Conservation (phyloP, 106 monocot genomes). For the Acorus calamus region DNA sequence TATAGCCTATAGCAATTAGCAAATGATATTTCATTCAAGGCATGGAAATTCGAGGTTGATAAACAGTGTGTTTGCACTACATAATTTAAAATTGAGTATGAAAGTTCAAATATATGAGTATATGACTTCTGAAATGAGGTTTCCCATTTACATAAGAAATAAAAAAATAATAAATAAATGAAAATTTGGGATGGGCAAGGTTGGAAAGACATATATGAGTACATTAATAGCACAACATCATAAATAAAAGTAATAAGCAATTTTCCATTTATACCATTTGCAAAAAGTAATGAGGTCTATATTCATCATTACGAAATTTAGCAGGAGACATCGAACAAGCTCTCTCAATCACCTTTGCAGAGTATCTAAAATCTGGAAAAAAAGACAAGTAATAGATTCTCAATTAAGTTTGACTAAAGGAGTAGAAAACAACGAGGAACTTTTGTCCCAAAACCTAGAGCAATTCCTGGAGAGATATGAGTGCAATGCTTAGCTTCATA, state of each 20-base stretch:
- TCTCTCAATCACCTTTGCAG: constrained; percentile 34
- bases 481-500: too few species aligned
- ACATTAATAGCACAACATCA: too few species aligned
- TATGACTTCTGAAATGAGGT: too few species aligned
- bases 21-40: too few species aligned
- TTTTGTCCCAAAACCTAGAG: too few species aligned
- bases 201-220: background rate
- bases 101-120: too few species aligned
- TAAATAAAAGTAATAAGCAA: too few species aligned
- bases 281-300: constrained; percentile 48
- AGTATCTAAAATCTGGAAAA: constrained; percentile 20
- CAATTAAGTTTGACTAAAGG: constrained; percentile 1
- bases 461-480: too few species aligned
- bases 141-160: background rate
- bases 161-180: background rate
- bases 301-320: constrained; percentile 24
- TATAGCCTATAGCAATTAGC: too few species aligned
- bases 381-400: background rate
- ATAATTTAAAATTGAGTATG: too few species aligned
- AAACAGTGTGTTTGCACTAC: too few species aligned
- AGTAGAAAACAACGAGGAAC: background rate
- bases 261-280: constrained; percentile 36
- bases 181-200: background rate
- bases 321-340: constrained; percentile 59
- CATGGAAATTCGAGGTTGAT: too few species aligned